Evolutionary conservation across 805 yeast genomes (phyloP).

Genomic region (Spencermartinsiella europaea): DNA sequence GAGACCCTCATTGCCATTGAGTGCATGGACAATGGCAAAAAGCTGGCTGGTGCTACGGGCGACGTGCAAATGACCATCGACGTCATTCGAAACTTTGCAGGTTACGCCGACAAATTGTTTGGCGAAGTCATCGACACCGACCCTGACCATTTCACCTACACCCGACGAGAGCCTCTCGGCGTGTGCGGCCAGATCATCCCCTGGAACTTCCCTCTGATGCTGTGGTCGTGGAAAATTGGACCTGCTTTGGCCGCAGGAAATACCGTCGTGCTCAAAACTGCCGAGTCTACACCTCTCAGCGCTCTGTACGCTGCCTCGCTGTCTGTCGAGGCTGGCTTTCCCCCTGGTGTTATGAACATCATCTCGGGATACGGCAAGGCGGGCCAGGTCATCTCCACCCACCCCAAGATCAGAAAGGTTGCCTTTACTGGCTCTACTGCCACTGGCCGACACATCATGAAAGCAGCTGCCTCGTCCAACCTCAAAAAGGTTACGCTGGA

Average conservation of each 20-base stretch:
- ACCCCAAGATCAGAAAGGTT: conserved; percentile 68
- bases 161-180: conserved; percentile 63
- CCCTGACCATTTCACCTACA: conserved; percentile 57
- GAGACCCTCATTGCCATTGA: conserved; percentile 79
- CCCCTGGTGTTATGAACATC: conserved; percentile 70
- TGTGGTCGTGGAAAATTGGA: conserved; percentile 79
- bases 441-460: conserved; percentile 77
- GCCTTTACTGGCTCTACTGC: conserved; percentile 96
- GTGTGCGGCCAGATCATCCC: conserved; percentile 69
- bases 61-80: conserved; percentile 57
- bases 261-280: conserved; percentile 64
- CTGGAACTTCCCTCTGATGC: conserved; percentile 66
- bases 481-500: conserved; percentile 89
- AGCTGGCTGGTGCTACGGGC: conserved; percentile 35
- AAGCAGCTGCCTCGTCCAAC: conserved; percentile 62
- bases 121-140: conserved; percentile 64
- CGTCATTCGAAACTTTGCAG: conserved; percentile 62
- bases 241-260: conserved; percentile 84
- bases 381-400: conserved; percentile 64
- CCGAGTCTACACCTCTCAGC: conserved; percentile 73
- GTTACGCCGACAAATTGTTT: conserved; percentile 66
- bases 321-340: conserved; percentile 66
- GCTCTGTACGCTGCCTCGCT: conserved; percentile 55
- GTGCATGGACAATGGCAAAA: conserved; percentile 88
- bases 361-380: conserved; percentile 64